Evolutionary conservation across 345 rosid genomes (phyloP), one percentile per base, ranked within the genome.

Genomic region (Gossypium stocksii): DNA sequence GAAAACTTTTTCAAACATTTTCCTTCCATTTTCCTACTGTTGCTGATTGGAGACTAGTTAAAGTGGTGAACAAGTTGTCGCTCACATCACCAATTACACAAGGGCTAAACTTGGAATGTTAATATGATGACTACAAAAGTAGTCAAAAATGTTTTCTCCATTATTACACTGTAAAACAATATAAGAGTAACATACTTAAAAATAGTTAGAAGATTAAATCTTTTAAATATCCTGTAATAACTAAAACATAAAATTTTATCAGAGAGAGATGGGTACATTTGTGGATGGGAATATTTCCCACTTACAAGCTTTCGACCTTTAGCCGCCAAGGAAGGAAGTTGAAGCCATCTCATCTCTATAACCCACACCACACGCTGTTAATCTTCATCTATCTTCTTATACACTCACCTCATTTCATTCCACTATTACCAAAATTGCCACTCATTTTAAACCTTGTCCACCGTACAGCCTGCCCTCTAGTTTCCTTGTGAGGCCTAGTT

Each of bases 261-360:
- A 34, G 7, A 34, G 45, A 19, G 6, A 43, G 45, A 53, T 29
- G 38, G 22, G 48, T 6, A 44, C 13, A 19, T 80, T n/a, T 81
- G 84, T 83, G 87, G 86, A 72, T 68, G 63, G 71, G 78, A 84
- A 82, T 73, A 64, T 66, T 34, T 77, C 64, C 71, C 77, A 81
- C 73, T 66, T 66, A 80, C 72, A 68, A 71, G 73, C 56, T 56
- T 23, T 63, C 27, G 10, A 25, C 62, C 80, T 57, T 72, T 63
- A 67, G 70, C 81, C 54, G 75, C 87, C 82, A 78, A 63, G 38
- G 58, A 74, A 53, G n/a, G 77, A 52, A 34, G 41, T 34, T 38
- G 75, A 77, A 76, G 15, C 70, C 16, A 73, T 76, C 17, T 25
- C 14, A 25, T 51, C 54, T 16, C 54, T 51, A 14, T 2, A 25